These are phyloP conservation scores for Ustulina deusta DNA, from an alignment of 2,329 filamentous ascomycete species.

Conservation along the genomic window DNA sequence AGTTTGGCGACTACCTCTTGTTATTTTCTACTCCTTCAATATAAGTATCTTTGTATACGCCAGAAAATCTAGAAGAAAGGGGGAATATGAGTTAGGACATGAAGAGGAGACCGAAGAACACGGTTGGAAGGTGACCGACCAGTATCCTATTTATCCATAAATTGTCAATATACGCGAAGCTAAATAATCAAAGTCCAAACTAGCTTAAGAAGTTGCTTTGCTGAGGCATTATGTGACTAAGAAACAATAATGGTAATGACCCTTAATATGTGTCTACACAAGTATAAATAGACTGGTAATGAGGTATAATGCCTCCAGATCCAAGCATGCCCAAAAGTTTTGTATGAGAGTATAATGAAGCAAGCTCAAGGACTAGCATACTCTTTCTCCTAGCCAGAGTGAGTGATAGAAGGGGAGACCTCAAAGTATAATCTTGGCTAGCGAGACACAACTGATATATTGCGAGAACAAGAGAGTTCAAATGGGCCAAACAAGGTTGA, in stretches of 20 bases:
- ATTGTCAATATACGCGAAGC: not conserved
- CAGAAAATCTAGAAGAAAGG: not conserved
- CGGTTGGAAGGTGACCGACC: not conserved
- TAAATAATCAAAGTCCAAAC: not conserved
- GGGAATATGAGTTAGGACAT: not conserved
- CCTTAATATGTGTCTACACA: not conserved
- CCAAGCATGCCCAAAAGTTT: not conserved
- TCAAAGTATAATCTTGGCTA: not conserved
- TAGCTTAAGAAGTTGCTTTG: not conserved
- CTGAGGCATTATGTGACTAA: not conserved
- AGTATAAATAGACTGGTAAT: not conserved
- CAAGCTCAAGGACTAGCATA: no score
- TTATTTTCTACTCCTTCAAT: not conserved
- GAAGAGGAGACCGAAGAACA: not conserved
- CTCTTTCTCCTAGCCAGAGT: no score
- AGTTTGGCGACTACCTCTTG: not conserved
- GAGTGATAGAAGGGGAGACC: not conserved
- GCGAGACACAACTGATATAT: not conserved
- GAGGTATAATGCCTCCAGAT: not conserved
- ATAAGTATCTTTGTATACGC: not conserved
- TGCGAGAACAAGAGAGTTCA: not conserved
- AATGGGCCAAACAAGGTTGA: not conserved
- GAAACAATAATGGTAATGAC: not conserved
- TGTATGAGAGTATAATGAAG: no score
- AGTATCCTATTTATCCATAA: not conserved